phyloP scores from a whole-genome alignment of 495 filamentous ascomycete genomes.

The Lasiosphaeriaceae sp. region DNA sequence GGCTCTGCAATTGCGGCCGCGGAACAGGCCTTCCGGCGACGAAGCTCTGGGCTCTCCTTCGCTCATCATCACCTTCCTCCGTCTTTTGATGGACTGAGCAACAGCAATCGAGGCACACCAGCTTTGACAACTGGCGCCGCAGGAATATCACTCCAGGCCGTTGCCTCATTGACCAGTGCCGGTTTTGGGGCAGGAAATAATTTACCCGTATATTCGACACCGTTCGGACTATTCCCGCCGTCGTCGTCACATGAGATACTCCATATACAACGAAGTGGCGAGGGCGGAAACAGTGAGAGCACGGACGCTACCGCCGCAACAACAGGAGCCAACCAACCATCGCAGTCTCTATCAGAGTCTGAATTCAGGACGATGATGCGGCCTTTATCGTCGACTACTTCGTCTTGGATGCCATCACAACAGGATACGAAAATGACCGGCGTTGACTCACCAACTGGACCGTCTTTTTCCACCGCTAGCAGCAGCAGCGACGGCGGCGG shows the following conservation, averaged over 20 bases:
- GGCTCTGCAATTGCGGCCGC: conserved; percentile 42
- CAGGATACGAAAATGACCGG: not conserved
- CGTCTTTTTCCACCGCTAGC: too few relatives aligned
- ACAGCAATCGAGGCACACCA: conserved; percentile 10
- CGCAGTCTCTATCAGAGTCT: not conserved
- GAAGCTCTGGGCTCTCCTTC: conserved; percentile 52
- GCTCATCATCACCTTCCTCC: conserved; percentile 18
- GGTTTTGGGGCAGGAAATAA: conserved; percentile 15
- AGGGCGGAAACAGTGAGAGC: conserved; percentile 7
- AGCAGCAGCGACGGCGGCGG: too few relatives aligned
- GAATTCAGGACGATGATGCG: too few relatives aligned
- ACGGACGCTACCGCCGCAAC: conserved; percentile 10
- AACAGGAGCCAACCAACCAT: not conserved
- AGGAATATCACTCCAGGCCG: not conserved
- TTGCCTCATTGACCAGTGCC: not conserved
- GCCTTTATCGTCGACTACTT: not conserved
- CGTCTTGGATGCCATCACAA: not conserved
- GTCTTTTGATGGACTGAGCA: conserved; percentile 34
- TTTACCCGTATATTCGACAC: conserved; percentile 33
- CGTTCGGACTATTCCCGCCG: conserved; percentile 23
- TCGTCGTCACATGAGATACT: not conserved
- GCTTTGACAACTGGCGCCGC: conserved; percentile 1
- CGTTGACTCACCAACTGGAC: not conserved
- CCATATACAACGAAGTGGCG: not conserved
- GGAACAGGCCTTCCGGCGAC: conserved; percentile 55